Conservation (phyloP, 306 rosid species). For the Canavalia gladiata region DNA sequence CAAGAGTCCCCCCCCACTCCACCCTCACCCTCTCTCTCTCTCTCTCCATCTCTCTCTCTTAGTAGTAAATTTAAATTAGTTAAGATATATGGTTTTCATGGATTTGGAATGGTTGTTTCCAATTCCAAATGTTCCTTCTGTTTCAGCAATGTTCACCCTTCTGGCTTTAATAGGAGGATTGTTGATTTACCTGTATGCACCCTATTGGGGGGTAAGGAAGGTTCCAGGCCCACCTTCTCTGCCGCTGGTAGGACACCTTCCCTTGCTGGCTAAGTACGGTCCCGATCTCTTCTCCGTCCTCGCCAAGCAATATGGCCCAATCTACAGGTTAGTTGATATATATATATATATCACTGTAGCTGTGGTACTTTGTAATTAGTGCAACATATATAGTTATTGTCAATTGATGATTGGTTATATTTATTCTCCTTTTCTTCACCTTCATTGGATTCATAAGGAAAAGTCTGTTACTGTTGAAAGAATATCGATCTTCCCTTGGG, state of each 20-base stretch:
- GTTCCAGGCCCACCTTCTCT: conserved; percentile 89
- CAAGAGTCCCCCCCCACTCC: neutral
- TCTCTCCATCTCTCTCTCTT: neutral
- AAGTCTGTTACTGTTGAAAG: neutral
- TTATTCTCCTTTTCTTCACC: neutral
- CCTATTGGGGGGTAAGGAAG: conserved; percentile 83
- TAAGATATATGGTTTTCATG: conserved; percentile 32
- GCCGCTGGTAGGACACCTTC: conserved; percentile 91
- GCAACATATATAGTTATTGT: neutral
- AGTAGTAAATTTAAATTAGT: neutral
- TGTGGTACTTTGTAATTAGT: no score
- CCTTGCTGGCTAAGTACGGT: conserved; percentile 85
- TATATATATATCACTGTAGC: no score
- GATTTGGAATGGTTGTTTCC: conserved; percentile 49
- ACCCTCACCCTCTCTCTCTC: neutral
- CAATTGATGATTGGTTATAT: neutral
- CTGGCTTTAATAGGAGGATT: conserved; percentile 60
- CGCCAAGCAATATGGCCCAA: conserved; percentile 88
- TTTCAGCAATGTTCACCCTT: conserved; percentile 55
- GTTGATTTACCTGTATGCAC: conserved; percentile 67
- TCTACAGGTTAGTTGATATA: conserved; percentile 74
- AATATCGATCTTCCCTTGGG: neutral
- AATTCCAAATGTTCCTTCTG: conserved; percentile 29
- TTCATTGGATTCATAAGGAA: neutral
- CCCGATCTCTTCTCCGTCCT: conserved; percentile 91